Conservation (phyloP, 148 eudicot genomes). For the Cornus suecica region DNA sequence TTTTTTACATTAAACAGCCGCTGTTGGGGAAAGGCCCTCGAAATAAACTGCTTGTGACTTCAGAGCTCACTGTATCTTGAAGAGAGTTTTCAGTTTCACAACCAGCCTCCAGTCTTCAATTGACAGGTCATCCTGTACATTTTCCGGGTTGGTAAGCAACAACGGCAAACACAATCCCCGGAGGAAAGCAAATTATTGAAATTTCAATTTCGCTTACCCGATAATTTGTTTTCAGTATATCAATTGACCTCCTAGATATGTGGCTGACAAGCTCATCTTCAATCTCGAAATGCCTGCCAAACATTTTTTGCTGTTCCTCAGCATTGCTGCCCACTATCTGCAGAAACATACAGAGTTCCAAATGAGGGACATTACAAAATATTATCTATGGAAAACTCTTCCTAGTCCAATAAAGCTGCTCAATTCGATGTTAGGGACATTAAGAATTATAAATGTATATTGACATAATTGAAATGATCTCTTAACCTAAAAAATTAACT, state of each 20-base stretch:
- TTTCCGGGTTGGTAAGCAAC: neutral
- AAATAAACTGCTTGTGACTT: neutral
- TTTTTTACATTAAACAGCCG: neutral
- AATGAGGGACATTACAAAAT: neutral
- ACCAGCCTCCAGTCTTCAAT: neutral
- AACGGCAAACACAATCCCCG: neutral
- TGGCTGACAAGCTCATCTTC: constrained; percentile 95
- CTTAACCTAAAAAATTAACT: no score
- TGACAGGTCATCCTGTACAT: neutral
- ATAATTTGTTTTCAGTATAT: constrained; percentile 19
- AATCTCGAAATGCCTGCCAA: constrained; percentile 82
- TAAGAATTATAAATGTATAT: no score
- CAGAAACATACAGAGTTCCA: neutral
- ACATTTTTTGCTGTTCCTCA: constrained; percentile 91
- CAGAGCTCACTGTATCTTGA: constrained; percentile 1
- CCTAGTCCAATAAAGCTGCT: no score
- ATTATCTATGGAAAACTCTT: neutral
- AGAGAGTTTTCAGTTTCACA: neutral
- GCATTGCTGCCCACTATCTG: constrained; percentile 34
- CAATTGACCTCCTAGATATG: constrained; percentile 79
- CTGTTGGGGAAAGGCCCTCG: neutral
- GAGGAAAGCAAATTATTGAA: neutral
- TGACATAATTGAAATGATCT: no score
- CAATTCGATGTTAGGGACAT: no score
- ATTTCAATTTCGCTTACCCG: neutral